These are phyloP conservation scores for Apiospora koreana DNA, from an alignment of 2,329 filamentous ascomycete species.

Conservation along the genomic window DNA sequence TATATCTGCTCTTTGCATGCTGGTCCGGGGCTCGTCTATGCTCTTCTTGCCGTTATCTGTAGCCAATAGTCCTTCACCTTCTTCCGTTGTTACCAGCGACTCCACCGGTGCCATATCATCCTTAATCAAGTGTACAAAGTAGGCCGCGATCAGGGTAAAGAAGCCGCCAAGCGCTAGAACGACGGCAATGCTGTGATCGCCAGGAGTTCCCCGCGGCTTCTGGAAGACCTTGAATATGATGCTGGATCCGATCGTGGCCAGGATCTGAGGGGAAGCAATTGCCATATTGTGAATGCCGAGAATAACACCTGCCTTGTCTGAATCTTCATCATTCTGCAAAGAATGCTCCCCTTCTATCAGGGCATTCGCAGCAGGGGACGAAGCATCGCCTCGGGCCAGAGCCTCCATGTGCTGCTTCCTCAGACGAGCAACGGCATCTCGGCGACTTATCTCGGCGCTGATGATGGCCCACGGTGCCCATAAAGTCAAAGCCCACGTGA, in stretches of 20 bases:
- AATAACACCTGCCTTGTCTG: conserved; percentile 84
- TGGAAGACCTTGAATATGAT: conserved; percentile 83
- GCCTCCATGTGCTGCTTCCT: conserved; percentile 34
- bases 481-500: conserved; percentile 89
- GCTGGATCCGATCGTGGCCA: conserved; percentile 83
- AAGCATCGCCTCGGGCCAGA: conserved; percentile 19
- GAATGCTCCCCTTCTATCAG: conserved; percentile 32
- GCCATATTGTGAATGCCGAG: conserved; percentile 96
- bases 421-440: conserved; percentile 62
- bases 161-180: conserved; percentile 83
- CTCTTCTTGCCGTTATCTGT: conserved; percentile 40
- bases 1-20: conserved; percentile 46
- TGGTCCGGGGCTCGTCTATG: conserved; percentile 43
- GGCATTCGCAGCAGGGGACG: conserved; percentile 22
- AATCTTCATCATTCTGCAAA: conserved; percentile 54
- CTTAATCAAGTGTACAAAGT: conserved; percentile 66
- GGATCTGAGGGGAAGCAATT: conserved; percentile 86
- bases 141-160: conserved; percentile 76
- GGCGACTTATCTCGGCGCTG: conserved; percentile 83
- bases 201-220: conserved; percentile 81
- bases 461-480: conserved; percentile 98
- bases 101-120: conserved; percentile 55
- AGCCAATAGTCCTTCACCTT: conserved; percentile 36
- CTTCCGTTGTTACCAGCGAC: conserved; percentile 42
- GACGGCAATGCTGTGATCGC: conserved; percentile 84